A percentile compares a stretch with the other conserved stretches of the same genome.
phyloP scores from a whole-genome alignment of 176 grass and related monocot species.

The Cymbopogon citratus region DNA sequence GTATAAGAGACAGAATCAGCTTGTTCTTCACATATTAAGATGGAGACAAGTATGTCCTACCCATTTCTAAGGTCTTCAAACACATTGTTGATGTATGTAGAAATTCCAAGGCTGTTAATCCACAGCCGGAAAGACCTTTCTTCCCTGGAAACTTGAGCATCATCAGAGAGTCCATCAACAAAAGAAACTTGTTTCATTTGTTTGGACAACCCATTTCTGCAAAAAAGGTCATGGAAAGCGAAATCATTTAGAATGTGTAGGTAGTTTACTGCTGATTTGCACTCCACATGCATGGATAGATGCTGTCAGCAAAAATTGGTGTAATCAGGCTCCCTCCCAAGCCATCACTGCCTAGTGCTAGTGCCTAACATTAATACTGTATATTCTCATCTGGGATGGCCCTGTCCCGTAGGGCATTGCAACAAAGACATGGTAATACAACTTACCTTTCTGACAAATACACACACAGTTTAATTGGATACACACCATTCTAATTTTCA shows the following conservation, averaged over 20 bases:
- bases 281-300: neutral
- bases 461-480: no score
- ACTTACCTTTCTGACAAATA: neutral
- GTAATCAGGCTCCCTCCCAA: neutral
- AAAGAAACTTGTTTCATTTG: slow-evolving; percentile 87
- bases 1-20: slow-evolving; percentile 7
- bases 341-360: neutral
- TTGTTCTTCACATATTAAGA: neutral
- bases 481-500: no score
- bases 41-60: slow-evolving; percentile 42
- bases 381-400: neutral
- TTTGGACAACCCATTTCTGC: slow-evolving; percentile 87
- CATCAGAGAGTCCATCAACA: slow-evolving; percentile 71
- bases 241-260: slow-evolving; percentile 5
- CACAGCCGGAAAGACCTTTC: slow-evolving; percentile 87
- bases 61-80: slow-evolving; percentile 98
- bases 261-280: neutral
- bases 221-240: slow-evolving; percentile 24
- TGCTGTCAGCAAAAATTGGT: neutral
- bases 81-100: slow-evolving; percentile 86
- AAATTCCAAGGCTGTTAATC: slow-evolving; percentile 98
- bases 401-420: neutral
- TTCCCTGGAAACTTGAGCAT: slow-evolving; percentile 88
- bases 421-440: neutral
- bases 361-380: neutral